These are phyloP conservation scores for Ilex aquifolium DNA, from an alignment of 257 asterid genomes.

Conservation along the genomic window DNA sequence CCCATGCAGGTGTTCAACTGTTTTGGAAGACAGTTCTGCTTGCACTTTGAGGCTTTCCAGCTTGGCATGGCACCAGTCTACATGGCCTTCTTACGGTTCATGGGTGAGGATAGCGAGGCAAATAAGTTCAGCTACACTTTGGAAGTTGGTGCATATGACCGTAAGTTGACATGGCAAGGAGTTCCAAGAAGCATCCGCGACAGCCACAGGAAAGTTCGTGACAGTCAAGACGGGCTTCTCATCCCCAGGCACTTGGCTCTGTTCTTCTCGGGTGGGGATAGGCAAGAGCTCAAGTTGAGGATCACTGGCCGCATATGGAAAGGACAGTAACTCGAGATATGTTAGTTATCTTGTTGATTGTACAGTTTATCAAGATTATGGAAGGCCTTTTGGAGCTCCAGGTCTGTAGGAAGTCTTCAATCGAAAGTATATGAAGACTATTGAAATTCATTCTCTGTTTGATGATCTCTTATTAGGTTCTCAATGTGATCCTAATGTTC, in stretches of 20 bases:
- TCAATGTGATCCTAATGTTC: too few relatives aligned
- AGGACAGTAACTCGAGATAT: conserved; percentile 20
- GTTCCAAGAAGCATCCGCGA: conserved; percentile 85
- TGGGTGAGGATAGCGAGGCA: conserved; percentile 82
- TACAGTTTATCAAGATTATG: neutral
- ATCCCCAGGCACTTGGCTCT: conserved; percentile 65
- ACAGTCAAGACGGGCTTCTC: conserved; percentile 70
- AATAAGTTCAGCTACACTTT: conserved; percentile 61
- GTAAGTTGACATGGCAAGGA: conserved; percentile 80
- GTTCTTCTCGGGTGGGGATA: conserved; percentile 65
- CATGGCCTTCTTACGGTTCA: conserved; percentile 83
- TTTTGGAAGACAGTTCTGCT: conserved; percentile 64
- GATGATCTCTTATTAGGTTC: neutral
- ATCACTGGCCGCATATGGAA: conserved; percentile 83
- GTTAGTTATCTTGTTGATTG: neutral
- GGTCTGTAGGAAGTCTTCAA: too few relatives aligned
- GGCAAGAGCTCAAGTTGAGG: conserved; percentile 69
- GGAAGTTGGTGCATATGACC: conserved; percentile 70
- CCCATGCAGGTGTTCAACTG: conserved; percentile 74
- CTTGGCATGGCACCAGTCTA: conserved; percentile 69
- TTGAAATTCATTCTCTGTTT: too few relatives aligned
- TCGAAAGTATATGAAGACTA: neutral
- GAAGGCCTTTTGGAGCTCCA: neutral
- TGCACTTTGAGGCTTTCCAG: conserved; percentile 82
- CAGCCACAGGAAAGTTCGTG: conserved; percentile 65